These are phyloP conservation scores for Mycena rosella DNA, from an alignment of 768 basidiomycete species.

Conservation along the genomic window DNA sequence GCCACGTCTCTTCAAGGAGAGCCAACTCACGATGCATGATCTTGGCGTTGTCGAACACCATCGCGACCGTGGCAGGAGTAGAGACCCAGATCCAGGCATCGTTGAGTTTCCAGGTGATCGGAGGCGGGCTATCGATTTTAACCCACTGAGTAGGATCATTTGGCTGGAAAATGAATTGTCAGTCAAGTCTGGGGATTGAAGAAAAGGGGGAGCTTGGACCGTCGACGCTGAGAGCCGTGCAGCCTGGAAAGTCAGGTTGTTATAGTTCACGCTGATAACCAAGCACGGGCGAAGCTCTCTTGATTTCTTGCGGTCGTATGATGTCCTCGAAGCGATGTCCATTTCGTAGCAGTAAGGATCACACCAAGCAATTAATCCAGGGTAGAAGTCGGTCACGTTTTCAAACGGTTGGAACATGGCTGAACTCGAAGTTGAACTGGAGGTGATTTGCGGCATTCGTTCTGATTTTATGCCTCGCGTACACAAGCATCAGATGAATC, in stretches of 20 bases:
- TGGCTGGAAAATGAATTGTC: slow-evolving; percentile 10
- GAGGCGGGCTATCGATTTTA: slow-evolving; percentile 26
- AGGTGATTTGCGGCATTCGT: not conserved
- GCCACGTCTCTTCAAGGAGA: not conserved
- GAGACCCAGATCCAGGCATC: slow-evolving; percentile 35
- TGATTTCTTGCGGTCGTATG: slow-evolving; percentile 26
- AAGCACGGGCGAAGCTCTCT: slow-evolving; percentile 31
- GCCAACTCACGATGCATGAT: slow-evolving; percentile 12
- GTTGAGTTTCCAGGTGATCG: slow-evolving; percentile 28
- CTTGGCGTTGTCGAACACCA: slow-evolving; percentile 23
- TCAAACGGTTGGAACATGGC: slow-evolving; percentile 29
- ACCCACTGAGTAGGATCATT: slow-evolving; percentile 23
- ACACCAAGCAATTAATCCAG: slow-evolving; percentile 46
- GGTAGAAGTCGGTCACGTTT: slow-evolving; percentile 23
- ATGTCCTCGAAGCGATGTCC: not conserved
- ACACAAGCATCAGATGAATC: too few species aligned
- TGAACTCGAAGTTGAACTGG: not conserved
- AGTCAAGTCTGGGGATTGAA: not conserved
- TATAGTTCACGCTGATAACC: slow-evolving; percentile 29
- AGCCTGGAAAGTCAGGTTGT: slow-evolving; percentile 17
- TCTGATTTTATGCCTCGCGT: not conserved
- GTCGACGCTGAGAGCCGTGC: slow-evolving; percentile 27
- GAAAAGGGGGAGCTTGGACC: slow-evolving; percentile 9
- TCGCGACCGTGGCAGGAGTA: slow-evolving; percentile 17
- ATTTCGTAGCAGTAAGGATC: slow-evolving; percentile 28